Evolutionary conservation across 352 stramenopile species (phyloP).

Genomic region (Globisporangium spiculum): DNA sequence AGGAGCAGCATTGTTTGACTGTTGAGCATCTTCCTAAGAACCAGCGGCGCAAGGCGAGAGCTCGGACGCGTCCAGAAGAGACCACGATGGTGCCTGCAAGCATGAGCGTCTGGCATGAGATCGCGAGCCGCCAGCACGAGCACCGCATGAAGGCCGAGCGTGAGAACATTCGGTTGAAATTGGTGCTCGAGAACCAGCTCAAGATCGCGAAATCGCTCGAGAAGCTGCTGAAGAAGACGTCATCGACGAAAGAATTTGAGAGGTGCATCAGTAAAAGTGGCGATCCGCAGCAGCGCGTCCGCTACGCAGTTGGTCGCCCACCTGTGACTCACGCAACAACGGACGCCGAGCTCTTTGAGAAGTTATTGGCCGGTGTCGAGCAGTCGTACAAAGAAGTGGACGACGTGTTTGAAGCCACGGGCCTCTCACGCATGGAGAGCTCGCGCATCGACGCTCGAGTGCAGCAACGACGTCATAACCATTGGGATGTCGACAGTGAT

Average conservation of each 20-base stretch:
- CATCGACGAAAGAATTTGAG: background rate
- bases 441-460: constrained; percentile 34
- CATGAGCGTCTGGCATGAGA: constrained; percentile 19
- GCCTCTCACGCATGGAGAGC: constrained; percentile 33
- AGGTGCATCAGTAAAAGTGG: background rate
- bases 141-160: constrained; percentile 45
- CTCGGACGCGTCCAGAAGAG: background rate
- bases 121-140: constrained; percentile 15
- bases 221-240: background rate
- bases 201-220: constrained; percentile 29
- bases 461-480: constrained; percentile 16
- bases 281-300: background rate
- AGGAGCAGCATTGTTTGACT: background rate
- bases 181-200: background rate
- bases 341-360: constrained; percentile 27
- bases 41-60: background rate
- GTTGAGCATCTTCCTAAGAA: background rate
- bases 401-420: constrained; percentile 34
- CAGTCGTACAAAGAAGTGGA: constrained; percentile 28
- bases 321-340: background rate
- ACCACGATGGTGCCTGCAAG: background rate
- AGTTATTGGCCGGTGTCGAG: constrained; percentile 25
- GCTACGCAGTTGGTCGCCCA: background rate
- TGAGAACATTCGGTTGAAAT: constrained; percentile 38
- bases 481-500: background rate